phyloP scores from a whole-genome alignment of 129 eudicot species.

The Chrysanthemum makinoi region DNA sequence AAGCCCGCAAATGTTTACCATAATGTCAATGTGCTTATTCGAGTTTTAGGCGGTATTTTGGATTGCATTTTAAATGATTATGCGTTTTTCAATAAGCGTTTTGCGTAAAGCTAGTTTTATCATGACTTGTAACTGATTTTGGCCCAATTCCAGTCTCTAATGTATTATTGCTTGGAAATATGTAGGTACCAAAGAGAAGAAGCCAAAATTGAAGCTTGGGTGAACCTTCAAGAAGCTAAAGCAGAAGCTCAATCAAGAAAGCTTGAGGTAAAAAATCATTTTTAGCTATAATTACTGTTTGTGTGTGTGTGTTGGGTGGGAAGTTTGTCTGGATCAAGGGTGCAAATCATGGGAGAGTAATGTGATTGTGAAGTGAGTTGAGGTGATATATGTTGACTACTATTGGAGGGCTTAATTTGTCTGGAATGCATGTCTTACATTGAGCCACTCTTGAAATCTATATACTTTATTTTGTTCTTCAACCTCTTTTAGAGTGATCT shows the following conservation, averaged over 20 bases:
- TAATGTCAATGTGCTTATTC: constrained; percentile 6
- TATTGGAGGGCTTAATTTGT: background rate
- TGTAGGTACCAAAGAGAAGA: constrained; percentile 86
- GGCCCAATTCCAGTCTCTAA: no score
- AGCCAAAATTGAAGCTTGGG: constrained; percentile 91
- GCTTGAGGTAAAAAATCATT: constrained; percentile 59
- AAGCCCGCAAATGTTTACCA: no score
- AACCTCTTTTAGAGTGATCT: background rate
- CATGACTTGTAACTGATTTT: background rate
- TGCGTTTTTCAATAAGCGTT: no score
- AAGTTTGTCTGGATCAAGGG: background rate
- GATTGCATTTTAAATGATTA: background rate
- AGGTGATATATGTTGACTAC: background rate
- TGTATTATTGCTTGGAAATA: background rate
- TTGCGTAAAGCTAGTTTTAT: no score
- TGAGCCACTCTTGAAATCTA: background rate
- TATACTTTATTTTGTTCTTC: background rate
- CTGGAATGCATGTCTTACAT: background rate
- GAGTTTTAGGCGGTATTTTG: no score
- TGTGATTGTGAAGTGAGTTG: no score
- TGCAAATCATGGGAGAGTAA: background rate
- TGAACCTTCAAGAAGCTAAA: constrained; percentile 82
- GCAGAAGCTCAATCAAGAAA: constrained; percentile 92
- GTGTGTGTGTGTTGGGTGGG: background rate
- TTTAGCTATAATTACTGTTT: background rate